A percentile compares a stretch with the other conserved stretches of the same genome.
phyloP scores from a whole-genome alignment of 768 basidiomycete species.

The Podaxis pistillaris region DNA sequence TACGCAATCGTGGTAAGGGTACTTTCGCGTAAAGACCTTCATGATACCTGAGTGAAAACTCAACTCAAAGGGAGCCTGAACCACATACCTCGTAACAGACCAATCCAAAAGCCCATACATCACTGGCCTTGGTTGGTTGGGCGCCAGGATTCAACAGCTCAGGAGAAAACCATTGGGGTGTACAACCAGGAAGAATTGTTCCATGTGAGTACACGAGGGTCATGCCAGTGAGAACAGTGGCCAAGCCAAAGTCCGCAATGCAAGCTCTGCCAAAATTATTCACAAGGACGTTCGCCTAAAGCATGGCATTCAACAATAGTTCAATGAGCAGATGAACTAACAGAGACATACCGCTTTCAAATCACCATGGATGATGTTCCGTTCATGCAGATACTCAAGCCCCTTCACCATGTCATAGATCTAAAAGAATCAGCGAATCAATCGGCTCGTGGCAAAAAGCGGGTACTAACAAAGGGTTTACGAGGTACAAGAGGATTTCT shows the following conservation, averaged over 20 bases:
- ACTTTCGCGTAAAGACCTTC: no score
- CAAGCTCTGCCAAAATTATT: neutral
- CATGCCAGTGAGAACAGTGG: neutral
- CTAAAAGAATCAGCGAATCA: neutral
- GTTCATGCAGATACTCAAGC: neutral
- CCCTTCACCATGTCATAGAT: neutral
- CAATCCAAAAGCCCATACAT: neutral
- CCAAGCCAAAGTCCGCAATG: neutral
- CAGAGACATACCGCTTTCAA: neutral
- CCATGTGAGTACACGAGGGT: neutral
- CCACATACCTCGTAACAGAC: neutral
- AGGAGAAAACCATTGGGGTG: neutral
- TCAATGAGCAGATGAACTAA: neutral
- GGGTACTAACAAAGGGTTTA: neutral
- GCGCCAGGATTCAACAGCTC: neutral
- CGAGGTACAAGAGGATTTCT: neutral
- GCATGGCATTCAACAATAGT: neutral
- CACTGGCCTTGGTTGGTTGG: neutral
- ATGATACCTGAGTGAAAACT: neutral
- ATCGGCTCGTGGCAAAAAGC: neutral
- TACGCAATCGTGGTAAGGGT: no score
- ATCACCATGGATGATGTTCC: neutral
- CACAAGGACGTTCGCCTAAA: neutral
- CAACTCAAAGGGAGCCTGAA: neutral
- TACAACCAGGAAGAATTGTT: neutral